Evolutionary conservation across 1,284 basidiomycete genomes (phyloP).

Genomic region (Sanghuangporus baumii): DNA sequence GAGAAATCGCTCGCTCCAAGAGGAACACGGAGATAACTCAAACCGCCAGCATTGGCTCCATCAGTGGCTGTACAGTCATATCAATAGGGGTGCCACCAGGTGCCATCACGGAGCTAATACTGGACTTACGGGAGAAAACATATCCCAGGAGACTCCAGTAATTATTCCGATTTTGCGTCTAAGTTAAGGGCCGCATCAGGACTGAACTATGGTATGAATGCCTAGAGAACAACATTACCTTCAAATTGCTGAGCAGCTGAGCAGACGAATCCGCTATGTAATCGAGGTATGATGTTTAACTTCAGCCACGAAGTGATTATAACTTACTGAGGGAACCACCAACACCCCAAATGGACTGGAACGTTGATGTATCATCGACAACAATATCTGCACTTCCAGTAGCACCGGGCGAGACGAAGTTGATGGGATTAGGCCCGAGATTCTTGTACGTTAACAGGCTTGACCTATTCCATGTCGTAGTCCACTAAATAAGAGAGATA

Average conservation of each 20-base stretch:
- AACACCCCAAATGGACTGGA: constrained; percentile 45
- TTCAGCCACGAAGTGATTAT: neutral
- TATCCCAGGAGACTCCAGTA: constrained; percentile 41
- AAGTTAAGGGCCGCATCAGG: neutral
- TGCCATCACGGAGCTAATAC: neutral
- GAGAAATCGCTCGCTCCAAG: constrained; percentile 55
- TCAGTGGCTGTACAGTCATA: constrained; percentile 34
- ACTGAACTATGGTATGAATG: neutral
- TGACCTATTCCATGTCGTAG: constrained; percentile 56
- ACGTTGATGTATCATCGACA: constrained; percentile 36
- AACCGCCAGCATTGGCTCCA: constrained; percentile 42
- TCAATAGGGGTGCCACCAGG: neutral
- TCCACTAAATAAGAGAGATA: constrained; percentile 38
- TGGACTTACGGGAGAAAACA: constrained; percentile 36
- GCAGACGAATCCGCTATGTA: constrained; percentile 47
- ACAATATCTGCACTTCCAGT: constrained; percentile 43
- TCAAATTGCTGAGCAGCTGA: constrained; percentile 41
- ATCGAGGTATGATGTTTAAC: neutral
- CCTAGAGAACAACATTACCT: constrained; percentile 29
- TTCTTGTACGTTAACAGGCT: constrained; percentile 43
- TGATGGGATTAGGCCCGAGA: constrained; percentile 42
- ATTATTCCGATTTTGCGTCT: constrained; percentile 37
- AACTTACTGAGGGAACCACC: constrained; percentile 43
- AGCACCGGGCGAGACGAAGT: constrained; percentile 42
- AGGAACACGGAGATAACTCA: constrained; percentile 45